Base-by-base conservation (phyloP, 2,329 filamentous ascomycete species). In the Colletotrichum sp. region DNA sequence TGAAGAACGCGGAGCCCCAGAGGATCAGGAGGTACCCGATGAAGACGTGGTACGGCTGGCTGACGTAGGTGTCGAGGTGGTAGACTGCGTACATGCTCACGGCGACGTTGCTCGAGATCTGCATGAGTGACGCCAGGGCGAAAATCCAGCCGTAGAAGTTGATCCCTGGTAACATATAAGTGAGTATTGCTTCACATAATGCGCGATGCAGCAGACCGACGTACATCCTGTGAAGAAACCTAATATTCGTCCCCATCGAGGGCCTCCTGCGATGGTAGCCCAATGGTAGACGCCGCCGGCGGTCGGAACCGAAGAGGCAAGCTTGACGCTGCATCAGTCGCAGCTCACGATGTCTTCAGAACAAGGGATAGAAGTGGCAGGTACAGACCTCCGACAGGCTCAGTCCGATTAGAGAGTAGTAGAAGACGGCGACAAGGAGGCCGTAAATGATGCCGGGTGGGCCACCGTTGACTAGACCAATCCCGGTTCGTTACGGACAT, bases 111-210 rank as follows among this genome's bases (percentile, higher is more conserved):
- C 88, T 89, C 6, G 91, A 86, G 74, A 93, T 92, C 72, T 89
- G 87, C 18, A 89, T 84, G 79, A 93, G 89, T 3, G 90, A 90
- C 6, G 91, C 90, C 8, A 92, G 86, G 77, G 90, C 91, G 74
- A 93, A 91, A 77, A 93, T 89, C 92, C 92, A 93, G 16, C 88
- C 90, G 76, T 89, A 90, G 79, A 90, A 90, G 80, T 92, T 91
- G 77, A 88, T 84, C 85, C 86, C 88, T 52, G 44, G 21, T 26
- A 7, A n/a, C 1, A 3, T 34, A 2, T 30, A 16, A 3, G 8
- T 21, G 0, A 7, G 7, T 15, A 21, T 7, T 1, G 6, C 30
- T 16, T 65, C 16, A 6, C 34, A 2, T 24, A 8, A 18, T 16
- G 8, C 8, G 15, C 13, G 15, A 34, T 24, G 16, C 49, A 24